Base-by-base conservation (phyloP, 2,329 filamentous ascomycete species). In the Venturia nashicola region DNA sequence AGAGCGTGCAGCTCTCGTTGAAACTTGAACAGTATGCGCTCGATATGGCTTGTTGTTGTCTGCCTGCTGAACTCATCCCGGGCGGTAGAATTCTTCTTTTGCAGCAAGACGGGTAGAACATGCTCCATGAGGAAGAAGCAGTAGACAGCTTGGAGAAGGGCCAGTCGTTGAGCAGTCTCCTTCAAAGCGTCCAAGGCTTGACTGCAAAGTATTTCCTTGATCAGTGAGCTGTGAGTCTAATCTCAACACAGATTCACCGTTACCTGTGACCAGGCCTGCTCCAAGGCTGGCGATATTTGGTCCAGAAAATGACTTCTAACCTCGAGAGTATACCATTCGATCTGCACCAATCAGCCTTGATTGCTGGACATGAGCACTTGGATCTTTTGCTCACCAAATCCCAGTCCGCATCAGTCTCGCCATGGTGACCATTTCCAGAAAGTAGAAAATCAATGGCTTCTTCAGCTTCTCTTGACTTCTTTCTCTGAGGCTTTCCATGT, bases 1-100 rank as follows among this genome's bases (percentile, higher is more conserved):
- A 88, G 78, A 27, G 86, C 84, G 69, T 87, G 81, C 12, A 89
- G 72, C 67, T 89, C 86, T 23, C 44, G 18, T 36, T 57, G 32
- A 18, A 55, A 42, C 34, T 51, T 63, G n/a, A 42, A 51, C 46
- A 54, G n/a, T 39, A 57, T 27, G 16, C 46, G 61, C 23, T 59
- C 23, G 34, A 61, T 61, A 12, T 46, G 43, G 14, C 43, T 43
- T 39, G 61, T 39, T 16, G 61, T 39, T 14, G 18, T n/a, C 23
- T 54, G 43, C 36, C 61, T 36, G 20, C 34, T 23, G n/a, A 39
- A 60, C 5, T n/a, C 34, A 39, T 62, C 42, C 36, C 12, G 43
- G 5, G 20, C 18, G 6, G 14, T 8, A 12, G 18, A 14, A 40
- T 14, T 42, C 34, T 48, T 62, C 20, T 44, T 62, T 16, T 46